Conservation (phyloP, 495 filamentous ascomycete species). For the Penicillium chermesinum region DNA sequence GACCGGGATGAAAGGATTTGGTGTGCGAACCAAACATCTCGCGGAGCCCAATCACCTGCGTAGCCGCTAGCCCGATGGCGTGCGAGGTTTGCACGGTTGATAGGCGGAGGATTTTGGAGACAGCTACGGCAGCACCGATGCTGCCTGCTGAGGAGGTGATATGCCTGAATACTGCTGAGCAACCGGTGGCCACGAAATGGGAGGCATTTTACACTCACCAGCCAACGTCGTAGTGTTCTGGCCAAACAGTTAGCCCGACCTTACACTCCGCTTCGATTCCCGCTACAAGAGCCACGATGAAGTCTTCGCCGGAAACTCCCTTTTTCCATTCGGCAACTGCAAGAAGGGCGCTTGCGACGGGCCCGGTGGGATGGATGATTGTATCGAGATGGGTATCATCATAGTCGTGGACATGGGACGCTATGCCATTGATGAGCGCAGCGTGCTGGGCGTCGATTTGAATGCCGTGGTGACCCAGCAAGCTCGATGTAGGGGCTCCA, state of each 20-base stretch:
- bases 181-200: not conserved
- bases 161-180: conserved; percentile 22
- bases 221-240: conserved; percentile 50
- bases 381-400: conserved; percentile 54
- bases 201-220: conserved; percentile 27
- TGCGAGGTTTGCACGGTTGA: conserved; percentile 36
- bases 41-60: conserved; percentile 47
- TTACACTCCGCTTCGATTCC: conserved; percentile 51
- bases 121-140: conserved; percentile 47
- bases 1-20: conserved; percentile 50
- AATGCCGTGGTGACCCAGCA: conserved; percentile 30
- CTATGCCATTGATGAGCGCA: conserved; percentile 50
- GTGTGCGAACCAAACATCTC: conserved; percentile 53
- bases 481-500: conserved; percentile 37
- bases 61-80: conserved; percentile 48
- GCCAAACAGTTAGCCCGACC: conserved; percentile 45
- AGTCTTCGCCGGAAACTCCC: conserved; percentile 36
- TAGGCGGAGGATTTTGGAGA: conserved; percentile 40
- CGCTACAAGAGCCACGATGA: conserved; percentile 47
- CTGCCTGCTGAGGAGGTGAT: conserved; percentile 50
- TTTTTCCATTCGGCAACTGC: conserved; percentile 36
- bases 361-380: conserved; percentile 51
- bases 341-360: conserved; percentile 46
- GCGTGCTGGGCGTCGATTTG: conserved; percentile 46
- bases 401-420: conserved; percentile 53